Evolutionary conservation across 352 stramenopile species (phyloP), one percentile per base, ranked within the genome.

Genomic region (Globisporangium middletonii): DNA sequence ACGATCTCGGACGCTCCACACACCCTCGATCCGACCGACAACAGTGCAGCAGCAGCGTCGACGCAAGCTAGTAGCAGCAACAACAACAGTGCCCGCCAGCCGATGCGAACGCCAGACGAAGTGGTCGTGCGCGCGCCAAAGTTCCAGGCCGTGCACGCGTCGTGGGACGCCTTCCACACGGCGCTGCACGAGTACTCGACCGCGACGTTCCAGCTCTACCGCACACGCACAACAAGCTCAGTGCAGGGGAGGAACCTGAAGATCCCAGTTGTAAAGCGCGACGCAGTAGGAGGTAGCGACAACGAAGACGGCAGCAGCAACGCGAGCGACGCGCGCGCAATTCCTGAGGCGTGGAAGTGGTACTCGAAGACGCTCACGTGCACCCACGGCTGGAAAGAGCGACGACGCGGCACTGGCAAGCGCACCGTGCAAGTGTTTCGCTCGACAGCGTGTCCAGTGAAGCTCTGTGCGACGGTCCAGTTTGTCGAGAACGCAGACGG

Each of bases 361-460:
- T 92, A 92, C 50, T 89, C 79, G 0, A 92, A 92, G 59, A 92
- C 81, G 0, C 54, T 92, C 8, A 89, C 76, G 44, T 92, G 81
- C 19, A 92, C 81, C 0, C 81, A 92, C 61, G 81, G 81, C n/a
- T 92, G 81, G 81, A 92, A 92, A 47, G 77, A 89, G 63, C 76
- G 81, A 44, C 77, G 75, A 8, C 77, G 81, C 35, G 81, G 81
- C 1, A 69, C 72, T 11, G 81, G 79, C 1, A 92, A 92, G 50
- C 79, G 81, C 28, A 76, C 67, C 6, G 74, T 85, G 0, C 75
- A 89, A 38, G 67, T 77, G 13, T 73, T 88, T 5, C 75, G 79
- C 13, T 92, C 81, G 0, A 92, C 81, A 0, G 58, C 68, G 8
- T 92, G 81, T 49, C 81, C 81, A 0, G 81, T 87, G 15, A 92